Conservation (phyloP, 1,139 yeast species). For the Suhomyces yuchorum region DNA sequence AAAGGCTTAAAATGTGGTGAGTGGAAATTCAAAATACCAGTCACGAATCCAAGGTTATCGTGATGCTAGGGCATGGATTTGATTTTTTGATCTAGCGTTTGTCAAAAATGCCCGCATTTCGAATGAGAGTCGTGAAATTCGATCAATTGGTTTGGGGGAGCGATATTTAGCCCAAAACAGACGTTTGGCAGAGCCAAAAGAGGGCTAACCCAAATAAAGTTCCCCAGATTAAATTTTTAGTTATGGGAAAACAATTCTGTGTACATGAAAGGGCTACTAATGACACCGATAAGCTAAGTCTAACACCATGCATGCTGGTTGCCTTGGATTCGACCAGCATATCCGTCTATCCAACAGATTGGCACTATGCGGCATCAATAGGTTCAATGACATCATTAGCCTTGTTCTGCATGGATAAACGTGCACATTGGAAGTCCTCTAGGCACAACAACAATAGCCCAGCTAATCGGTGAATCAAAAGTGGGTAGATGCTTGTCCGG, state of each 20-base stretch:
- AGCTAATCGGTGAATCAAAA: neutral
- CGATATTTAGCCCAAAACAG: too few species aligned
- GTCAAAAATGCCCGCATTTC: too few species aligned
- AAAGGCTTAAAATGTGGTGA: too few species aligned
- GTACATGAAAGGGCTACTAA: neutral
- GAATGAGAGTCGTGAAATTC: too few species aligned
- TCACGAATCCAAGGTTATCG: too few species aligned
- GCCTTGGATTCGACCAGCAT: neutral
- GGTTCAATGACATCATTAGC: neutral
- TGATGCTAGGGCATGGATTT: too few species aligned
- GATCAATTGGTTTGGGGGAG: too few species aligned
- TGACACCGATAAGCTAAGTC: neutral
- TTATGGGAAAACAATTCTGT: too few species aligned
- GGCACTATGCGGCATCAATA: neutral
- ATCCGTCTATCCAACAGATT: neutral
- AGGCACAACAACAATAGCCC: neutral
- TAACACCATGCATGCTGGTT: neutral
- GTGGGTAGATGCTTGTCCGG: neutral
- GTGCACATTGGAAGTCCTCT: too few species aligned
- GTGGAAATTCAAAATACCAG: too few species aligned
- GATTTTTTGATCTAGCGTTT: too few species aligned
- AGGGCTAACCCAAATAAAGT: neutral
- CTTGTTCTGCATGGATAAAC: neutral
- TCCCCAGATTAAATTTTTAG: neutral
- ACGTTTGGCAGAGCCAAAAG: too few species aligned